Evolutionary conservation across 805 yeast species (phyloP).

Genomic region (Candida tibetensis): DNA sequence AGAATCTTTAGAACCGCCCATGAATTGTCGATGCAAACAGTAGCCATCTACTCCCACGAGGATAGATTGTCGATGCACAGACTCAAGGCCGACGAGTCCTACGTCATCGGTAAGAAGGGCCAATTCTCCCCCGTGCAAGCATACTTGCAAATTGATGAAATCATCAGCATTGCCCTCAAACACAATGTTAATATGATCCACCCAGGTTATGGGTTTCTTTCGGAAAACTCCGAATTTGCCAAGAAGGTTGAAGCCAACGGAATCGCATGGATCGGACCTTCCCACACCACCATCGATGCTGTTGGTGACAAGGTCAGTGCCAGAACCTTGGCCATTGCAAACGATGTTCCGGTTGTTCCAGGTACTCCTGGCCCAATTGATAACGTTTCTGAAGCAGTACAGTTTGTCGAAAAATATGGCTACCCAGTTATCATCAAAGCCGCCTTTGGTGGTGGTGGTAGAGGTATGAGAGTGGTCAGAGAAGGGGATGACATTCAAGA

Average conservation of each 20-base stretch:
- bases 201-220: constrained; percentile 59
- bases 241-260: constrained; percentile 86
- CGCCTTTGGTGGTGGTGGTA: constrained; percentile 99
- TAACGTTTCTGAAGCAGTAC: constrained; percentile 69
- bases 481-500: constrained; percentile 92
- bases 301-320: constrained; percentile 98
- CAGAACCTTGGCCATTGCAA: constrained; percentile 75
- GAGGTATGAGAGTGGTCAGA: constrained; percentile 99
- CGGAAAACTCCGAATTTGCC: constrained; percentile 93
- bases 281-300: constrained; percentile 79
- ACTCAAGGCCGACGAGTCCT: constrained; percentile 90
- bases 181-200: constrained; percentile 40
- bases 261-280: constrained; percentile 95
- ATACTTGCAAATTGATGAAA: constrained; percentile 92
- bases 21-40: constrained; percentile 94
- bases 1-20: constrained; percentile 96
- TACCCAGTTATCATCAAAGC: constrained; percentile 97
- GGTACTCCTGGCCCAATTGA: constrained; percentile 98
- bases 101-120: constrained; percentile 85
- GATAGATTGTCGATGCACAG: constrained; percentile 94
- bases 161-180: constrained; percentile 68
- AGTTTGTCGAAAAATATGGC: constrained; percentile 80
- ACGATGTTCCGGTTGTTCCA: constrained; percentile 90
- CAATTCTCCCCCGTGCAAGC: constrained; percentile 95
- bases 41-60: constrained; percentile 95